Percentiles rank a stretch among this genome's conserved stretches.
Evolutionary conservation across 768 basidiomycete genomes (phyloP).

Genomic region (Pseudohyphozyma bogoriensis): DNA sequence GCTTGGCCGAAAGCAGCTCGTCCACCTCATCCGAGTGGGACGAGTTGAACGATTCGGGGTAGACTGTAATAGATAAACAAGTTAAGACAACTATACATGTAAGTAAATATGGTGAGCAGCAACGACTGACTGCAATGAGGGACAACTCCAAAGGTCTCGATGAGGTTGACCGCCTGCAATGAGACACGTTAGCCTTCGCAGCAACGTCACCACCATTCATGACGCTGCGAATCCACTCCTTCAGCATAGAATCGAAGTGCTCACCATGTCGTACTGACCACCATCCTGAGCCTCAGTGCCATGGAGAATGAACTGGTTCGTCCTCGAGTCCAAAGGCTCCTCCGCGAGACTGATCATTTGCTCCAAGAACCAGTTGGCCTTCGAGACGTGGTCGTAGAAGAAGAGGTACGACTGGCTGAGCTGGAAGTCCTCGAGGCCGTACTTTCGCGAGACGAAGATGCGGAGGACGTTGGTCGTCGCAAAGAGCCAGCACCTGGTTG

Average conservation of each 20-base stretch:
- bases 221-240: too few species aligned
- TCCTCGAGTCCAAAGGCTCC: background rate
- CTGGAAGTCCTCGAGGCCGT: slow-evolving; percentile 73
- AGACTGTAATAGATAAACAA: slow-evolving; percentile 7
- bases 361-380: slow-evolving; percentile 17
- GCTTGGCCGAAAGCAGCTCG: slow-evolving; percentile 70
- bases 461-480: slow-evolving; percentile 48
- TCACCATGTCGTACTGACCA: slow-evolving; percentile 71
- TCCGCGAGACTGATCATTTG: background rate
- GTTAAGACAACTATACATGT: background rate
- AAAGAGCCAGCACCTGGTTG: background rate
- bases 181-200: background rate
- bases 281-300: slow-evolving; percentile 73
- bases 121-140: slow-evolving; percentile 48
- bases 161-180: slow-evolving; percentile 59
- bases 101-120: too few species aligned
- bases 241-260: too few species aligned
- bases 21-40: slow-evolving; percentile 64
- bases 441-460: slow-evolving; percentile 66
- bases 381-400: slow-evolving; percentile 96
- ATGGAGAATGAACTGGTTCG: slow-evolving; percentile 44
- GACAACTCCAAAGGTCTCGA: slow-evolving; percentile 73
- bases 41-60: slow-evolving; percentile 61
- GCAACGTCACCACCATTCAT: too few species aligned
- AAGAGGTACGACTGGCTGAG: slow-evolving; percentile 61